Evolutionary conservation across 345 rosid species (phyloP).

Genomic region (Noccaea bulbosa): DNA sequence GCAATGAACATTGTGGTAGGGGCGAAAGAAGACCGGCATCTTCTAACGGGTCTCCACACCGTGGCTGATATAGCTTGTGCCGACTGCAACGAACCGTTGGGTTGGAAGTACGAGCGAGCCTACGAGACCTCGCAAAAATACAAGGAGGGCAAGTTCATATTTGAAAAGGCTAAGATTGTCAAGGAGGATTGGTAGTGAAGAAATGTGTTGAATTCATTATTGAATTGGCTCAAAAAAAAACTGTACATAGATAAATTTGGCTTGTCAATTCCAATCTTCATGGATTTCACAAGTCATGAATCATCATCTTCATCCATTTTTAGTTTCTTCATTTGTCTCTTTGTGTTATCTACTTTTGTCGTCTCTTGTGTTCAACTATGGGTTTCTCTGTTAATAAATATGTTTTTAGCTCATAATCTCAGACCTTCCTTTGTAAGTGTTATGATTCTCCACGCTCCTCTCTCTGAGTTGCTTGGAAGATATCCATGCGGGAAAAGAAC

Average conservation of each 20-base stretch:
- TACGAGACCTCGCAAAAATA: conserved; percentile 72
- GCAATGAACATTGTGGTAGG: conserved; percentile 77
- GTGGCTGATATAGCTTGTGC: conserved; percentile 77
- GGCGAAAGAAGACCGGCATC: conserved; percentile 73
- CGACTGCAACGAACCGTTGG: conserved; percentile 74
- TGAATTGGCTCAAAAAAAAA: conserved; percentile 30
- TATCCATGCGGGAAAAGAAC: background rate
- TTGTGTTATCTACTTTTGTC: conserved; percentile 10
- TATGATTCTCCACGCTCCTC: conserved; percentile 1
- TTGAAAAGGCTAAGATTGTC: conserved; percentile 79
- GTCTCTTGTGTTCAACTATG: conserved; percentile 25
- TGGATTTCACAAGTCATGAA: conserved; percentile 36
- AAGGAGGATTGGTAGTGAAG: conserved; percentile 68
- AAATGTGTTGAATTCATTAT: conserved; percentile 37
- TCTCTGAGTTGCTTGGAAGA: conserved; percentile 28
- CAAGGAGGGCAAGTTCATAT: conserved; percentile 88
- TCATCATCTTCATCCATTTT: conserved; percentile 13
- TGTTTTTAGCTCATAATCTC: background rate
- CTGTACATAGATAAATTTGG: conserved; percentile 38
- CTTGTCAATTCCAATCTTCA: conserved; percentile 29
- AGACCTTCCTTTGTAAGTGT: background rate
- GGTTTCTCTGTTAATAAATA: conserved; percentile 20
- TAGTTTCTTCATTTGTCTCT: conserved; percentile 1
- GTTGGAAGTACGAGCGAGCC: conserved; percentile 90
- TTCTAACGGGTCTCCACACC: conserved; percentile 82